These are phyloP conservation scores for Debaryomyces robertsiae DNA, from an alignment of 1,139 yeast species.

Conservation along the genomic window DNA sequence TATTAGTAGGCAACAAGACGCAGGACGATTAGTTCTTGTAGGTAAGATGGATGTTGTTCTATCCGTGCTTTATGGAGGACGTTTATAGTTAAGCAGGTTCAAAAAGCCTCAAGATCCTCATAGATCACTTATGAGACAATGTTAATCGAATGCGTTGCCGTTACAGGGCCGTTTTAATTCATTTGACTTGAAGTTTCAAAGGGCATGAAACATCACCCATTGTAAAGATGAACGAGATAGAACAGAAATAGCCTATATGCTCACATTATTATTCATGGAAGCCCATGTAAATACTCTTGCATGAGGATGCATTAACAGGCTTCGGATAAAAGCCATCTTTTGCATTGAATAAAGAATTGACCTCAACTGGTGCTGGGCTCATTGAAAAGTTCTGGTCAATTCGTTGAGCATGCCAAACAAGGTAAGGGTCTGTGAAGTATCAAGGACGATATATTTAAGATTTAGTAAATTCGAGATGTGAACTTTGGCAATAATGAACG, in stretches of 20 bases:
- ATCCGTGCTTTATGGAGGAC: slow-evolving; percentile 64
- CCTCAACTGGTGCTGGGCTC: slow-evolving; percentile 31
- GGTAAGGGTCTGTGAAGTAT: slow-evolving; percentile 45
- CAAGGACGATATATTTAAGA: slow-evolving; percentile 55
- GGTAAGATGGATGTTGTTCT: slow-evolving; percentile 56
- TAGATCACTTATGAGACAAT: slow-evolving; percentile 64
- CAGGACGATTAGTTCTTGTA: slow-evolving; percentile 27
- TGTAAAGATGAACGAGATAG: slow-evolving; percentile 90
- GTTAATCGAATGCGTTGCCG: slow-evolving; percentile 48
- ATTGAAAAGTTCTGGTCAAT: slow-evolving; percentile 28
- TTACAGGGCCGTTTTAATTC: slow-evolving; percentile 53
- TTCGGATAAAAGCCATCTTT: slow-evolving; percentile 61
- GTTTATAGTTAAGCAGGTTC: slow-evolving; percentile 49
- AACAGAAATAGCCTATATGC: slow-evolving; percentile 75
- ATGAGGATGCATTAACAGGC: slow-evolving; percentile 70
- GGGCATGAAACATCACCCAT: slow-evolving; percentile 49
- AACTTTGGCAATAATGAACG: slow-evolving; percentile 67
- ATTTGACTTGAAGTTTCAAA: slow-evolving; percentile 47
- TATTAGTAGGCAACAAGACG: slow-evolving; percentile 26
- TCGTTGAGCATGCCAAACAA: slow-evolving; percentile 27
- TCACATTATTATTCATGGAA: slow-evolving; percentile 62
- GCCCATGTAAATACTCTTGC: slow-evolving; percentile 68
- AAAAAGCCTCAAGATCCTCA: slow-evolving; percentile 49
- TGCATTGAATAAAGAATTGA: slow-evolving; percentile 34
- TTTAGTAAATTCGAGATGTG: slow-evolving; percentile 66